phyloP scores from a whole-genome alignment of 768 basidiomycete genomes.

The Leccinum subgranulosum region DNA sequence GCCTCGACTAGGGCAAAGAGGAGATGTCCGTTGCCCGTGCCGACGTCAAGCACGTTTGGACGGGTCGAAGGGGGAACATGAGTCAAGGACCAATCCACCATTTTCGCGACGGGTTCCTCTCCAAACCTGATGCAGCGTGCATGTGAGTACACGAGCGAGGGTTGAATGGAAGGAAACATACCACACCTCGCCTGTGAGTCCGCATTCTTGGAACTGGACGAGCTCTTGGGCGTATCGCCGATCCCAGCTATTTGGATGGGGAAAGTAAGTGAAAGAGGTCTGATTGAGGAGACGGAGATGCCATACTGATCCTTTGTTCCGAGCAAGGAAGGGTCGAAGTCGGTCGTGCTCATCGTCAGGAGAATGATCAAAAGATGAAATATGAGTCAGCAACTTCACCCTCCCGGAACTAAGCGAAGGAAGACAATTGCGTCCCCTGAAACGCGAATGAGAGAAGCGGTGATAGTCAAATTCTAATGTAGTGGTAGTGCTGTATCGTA shows the following conservation, averaged over 20 bases:
- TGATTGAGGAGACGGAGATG: neutral
- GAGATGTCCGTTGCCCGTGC: conserved; percentile 76
- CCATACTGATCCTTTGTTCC: conserved; percentile 79
- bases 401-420: too few relatives aligned
- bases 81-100: conserved; percentile 69
- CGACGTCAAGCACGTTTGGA: conserved; percentile 69
- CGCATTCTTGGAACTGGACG: conserved; percentile 67
- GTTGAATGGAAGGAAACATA: conserved; percentile 29
- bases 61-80: conserved; percentile 47
- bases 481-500: conserved; percentile 18
- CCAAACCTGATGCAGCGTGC: conserved; percentile 64
- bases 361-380: neutral
- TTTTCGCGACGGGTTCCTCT: conserved; percentile 68
- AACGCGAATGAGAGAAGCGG: neutral
- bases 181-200: conserved; percentile 88
- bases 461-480: conserved; percentile 14
- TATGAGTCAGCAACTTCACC: neutral
- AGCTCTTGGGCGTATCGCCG: conserved; percentile 69
- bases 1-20: conserved; percentile 68
- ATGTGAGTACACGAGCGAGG: neutral
- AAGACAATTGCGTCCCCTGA: neutral
- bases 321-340: conserved; percentile 67
- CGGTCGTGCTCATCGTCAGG: conserved; percentile 34
- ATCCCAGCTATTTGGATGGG: conserved; percentile 60
- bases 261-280: neutral